A percentile compares a stretch with the other conserved stretches of the same genome.
Evolutionary conservation across 2,329 filamentous ascomycete species (phyloP).

Genomic region (Ophiosphaerella narmari): DNA sequence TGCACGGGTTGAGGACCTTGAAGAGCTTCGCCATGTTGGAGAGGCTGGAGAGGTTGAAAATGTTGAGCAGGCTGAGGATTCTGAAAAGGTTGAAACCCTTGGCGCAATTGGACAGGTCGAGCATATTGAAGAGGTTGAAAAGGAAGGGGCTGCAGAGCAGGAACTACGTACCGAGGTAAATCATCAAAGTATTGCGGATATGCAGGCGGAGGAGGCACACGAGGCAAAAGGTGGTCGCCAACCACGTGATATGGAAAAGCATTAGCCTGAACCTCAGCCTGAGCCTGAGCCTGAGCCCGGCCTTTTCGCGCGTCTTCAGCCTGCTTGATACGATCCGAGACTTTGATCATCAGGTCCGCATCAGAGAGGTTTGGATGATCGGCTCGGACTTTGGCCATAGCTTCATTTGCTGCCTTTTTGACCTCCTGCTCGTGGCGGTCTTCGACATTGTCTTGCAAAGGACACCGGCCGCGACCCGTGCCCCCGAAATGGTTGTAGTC

Average conservation of each 20-base stretch:
- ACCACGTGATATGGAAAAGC: slow-evolving; percentile 31
- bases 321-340: slow-evolving; percentile 59
- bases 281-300: slow-evolving; percentile 17
- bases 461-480: slow-evolving; percentile 56
- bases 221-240: slow-evolving; percentile 16
- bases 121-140: not conserved
- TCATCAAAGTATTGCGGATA: too few relatives aligned
- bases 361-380: slow-evolving; percentile 66
- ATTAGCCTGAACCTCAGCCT: slow-evolving; percentile 14
- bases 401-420: slow-evolving; percentile 62
- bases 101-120: not conserved
- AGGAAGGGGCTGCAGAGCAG: not conserved
- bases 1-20: slow-evolving; percentile 2
- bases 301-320: slow-evolving; percentile 33
- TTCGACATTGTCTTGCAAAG: slow-evolving; percentile 67
- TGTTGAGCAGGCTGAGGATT: slow-evolving; percentile 1
- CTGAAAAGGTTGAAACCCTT: not conserved
- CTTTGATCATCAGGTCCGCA: slow-evolving; percentile 60
- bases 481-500: slow-evolving; percentile 75
- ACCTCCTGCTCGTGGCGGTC: slow-evolving; percentile 68
- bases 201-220: not conserved
- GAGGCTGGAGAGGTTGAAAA: not conserved
- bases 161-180: not conserved
- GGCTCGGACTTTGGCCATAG: slow-evolving; percentile 59
- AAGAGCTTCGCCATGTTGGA: not conserved